Base-by-base conservation (phyloP, 129 eudicot genomes). In the Flaveria robusta region DNA sequence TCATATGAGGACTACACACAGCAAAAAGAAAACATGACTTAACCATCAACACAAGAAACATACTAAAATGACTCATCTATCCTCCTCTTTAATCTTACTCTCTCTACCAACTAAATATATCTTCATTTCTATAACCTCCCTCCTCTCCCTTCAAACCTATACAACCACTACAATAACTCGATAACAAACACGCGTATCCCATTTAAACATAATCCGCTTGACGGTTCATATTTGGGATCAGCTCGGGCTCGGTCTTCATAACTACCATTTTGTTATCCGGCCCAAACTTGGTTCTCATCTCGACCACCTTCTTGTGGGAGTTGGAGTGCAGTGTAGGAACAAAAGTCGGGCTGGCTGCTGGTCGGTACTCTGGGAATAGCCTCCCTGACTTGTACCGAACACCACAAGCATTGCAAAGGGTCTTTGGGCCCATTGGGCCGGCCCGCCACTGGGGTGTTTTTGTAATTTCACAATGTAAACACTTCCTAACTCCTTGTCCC, bases 391-490 rank as follows among this genome's bases (percentile, higher is more conserved):
- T 94, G 89, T 91, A 91, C 24, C 98, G 98, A 58, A 94, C 98
- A 55, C 98, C 98, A 73, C 98, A 94, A 0, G 98, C 98, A 58
- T 94, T 94, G 80, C 98, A 94, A 15, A 94, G 96, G 52, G 90
- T 91, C 79, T 94, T 94, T 2, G 99, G 99, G 18, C 99, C 99
- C 91, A 91, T 70, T 5, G 99, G 99, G 15, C 99, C 99, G 1
- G 97, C 96, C 75, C 99, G 84, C 99, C 99, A 94, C 27, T 94
- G 99, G 18, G 99, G 99, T 1, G 99, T 94, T 78, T 94, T 94
- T 2, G 99, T 94, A 41, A 94, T 91, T 87, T 91, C 97, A 58
- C 99, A 94, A 70, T 94, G 99, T 91, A 89, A 8, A 85, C 99
- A 94, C 77, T 94, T 94, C 52, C 99, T 87, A 20, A 89, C 88